Evolutionary conservation across 768 basidiomycete genomes (phyloP).

Genomic region (Termitomyces sp.): DNA sequence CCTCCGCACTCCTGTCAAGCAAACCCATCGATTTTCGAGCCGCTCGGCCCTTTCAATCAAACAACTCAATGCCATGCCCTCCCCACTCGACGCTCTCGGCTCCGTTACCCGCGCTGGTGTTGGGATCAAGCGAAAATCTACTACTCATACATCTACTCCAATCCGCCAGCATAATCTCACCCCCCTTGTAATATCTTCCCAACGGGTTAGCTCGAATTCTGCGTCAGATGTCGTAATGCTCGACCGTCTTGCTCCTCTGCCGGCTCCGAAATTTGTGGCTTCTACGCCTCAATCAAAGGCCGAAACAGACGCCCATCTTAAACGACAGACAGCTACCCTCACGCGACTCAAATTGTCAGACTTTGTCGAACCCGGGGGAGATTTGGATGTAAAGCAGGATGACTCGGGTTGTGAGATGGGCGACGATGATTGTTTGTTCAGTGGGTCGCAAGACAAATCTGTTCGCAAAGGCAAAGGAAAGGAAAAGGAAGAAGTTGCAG

Average conservation of each 20-base stretch:
- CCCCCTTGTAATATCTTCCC: slow-evolving; percentile 46
- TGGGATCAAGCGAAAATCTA: slow-evolving; percentile 70
- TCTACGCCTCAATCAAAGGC: slow-evolving; percentile 53
- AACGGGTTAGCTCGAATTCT: slow-evolving; percentile 27
- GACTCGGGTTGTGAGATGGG: slow-evolving; percentile 55
- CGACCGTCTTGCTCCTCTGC: slow-evolving; percentile 54
- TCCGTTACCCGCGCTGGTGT: slow-evolving; percentile 35
- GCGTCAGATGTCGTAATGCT: slow-evolving; percentile 40
- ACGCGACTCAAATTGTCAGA: slow-evolving; percentile 62
- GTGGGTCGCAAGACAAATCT: slow-evolving; percentile 25
- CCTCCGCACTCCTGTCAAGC: slow-evolving; percentile 62
- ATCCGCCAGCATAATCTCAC: slow-evolving; percentile 49
- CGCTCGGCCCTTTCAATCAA: slow-evolving; percentile 43
- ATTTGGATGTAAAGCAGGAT: slow-evolving; percentile 37
- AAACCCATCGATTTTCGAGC: slow-evolving; percentile 35
- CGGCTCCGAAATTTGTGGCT: slow-evolving; percentile 47
- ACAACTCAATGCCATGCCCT: slow-evolving; percentile 29
- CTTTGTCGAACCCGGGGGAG: slow-evolving; percentile 44
- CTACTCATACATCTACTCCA: slow-evolving; percentile 50
- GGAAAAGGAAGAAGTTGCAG: slow-evolving; percentile 56
- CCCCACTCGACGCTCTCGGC: slow-evolving; percentile 20
- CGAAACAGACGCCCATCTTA: slow-evolving; percentile 50
- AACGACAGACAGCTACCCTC: slow-evolving; percentile 62
- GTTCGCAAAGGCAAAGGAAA: slow-evolving; percentile 41
- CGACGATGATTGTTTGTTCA: slow-evolving; percentile 39